Percentiles rank a stretch among this genome's conserved stretches.
phyloP scores from a whole-genome alignment of 306 rosid genomes.

The Trichosanthes truncata region DNA sequence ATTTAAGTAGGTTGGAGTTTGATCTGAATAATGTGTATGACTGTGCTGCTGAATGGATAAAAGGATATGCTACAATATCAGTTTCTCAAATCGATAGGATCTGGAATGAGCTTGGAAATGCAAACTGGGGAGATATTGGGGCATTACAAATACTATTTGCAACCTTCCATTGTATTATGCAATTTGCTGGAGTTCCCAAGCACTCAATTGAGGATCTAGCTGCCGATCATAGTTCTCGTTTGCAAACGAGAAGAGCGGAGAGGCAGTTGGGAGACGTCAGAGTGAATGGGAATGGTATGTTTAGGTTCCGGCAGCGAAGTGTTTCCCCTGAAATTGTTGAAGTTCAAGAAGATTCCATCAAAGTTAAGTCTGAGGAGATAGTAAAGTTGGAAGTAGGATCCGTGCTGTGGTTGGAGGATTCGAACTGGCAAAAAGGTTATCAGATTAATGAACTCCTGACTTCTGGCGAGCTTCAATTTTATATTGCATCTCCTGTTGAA shows the following conservation, averaged over 20 bases:
- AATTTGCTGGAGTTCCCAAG: constrained; percentile 80
- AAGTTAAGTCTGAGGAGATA: constrained; percentile 51
- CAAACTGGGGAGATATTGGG: constrained; percentile 94
- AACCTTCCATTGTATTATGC: constrained; percentile 71
- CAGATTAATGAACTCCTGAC: constrained; percentile 56
- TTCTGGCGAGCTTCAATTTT: constrained; percentile 47
- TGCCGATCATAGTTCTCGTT: constrained; percentile 91
- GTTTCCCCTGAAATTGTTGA: constrained; percentile 91
- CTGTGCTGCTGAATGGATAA: constrained; percentile 93
- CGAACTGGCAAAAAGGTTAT: constrained; percentile 72
- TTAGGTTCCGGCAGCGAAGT: constrained; percentile 53
- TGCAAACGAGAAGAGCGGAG: constrained; percentile 80
- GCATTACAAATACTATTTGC: constrained; percentile 83
- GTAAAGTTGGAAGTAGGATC: constrained; percentile 81
- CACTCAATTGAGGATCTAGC: constrained; percentile 92
- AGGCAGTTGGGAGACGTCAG: constrained; percentile 64
- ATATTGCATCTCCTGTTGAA: constrained; percentile 67
- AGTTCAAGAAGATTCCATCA: constrained; percentile 65
- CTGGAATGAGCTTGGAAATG: constrained; percentile 97
- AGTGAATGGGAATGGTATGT: constrained; percentile 65
- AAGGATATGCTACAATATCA: constrained; percentile 60
- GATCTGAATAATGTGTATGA: constrained; percentile 73
- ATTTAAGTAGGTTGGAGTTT: constrained; percentile 67
- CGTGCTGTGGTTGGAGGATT: constrained; percentile 82
- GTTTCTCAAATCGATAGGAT: constrained; percentile 85